Conservation (phyloP, 2,329 filamentous ascomycete species). For the Ophiosphaerella herpotricha region DNA sequence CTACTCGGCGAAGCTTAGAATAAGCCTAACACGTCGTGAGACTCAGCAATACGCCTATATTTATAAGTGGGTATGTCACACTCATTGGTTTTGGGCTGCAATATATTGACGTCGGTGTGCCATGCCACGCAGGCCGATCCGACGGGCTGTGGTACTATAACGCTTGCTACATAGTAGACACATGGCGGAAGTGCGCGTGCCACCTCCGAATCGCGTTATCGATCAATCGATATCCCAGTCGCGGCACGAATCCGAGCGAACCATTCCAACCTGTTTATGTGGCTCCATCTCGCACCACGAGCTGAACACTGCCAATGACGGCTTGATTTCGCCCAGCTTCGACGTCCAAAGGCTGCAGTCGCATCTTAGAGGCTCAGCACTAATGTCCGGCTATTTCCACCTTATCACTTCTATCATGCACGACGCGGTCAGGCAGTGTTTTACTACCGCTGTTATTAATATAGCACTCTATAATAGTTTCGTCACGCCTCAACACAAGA, state of each 20-base stretch:
- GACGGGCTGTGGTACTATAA: too few species aligned
- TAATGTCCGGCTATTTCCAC: background rate
- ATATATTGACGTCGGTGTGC: background rate
- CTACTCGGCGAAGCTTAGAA: background rate
- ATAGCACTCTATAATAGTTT: background rate
- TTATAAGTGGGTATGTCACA: background rate
- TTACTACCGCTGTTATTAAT: background rate
- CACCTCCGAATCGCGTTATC: background rate
- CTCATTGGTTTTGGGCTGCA: constrained; percentile 1
- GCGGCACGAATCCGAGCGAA: background rate
- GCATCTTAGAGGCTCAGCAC: too few species aligned
- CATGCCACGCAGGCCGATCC: too few species aligned
- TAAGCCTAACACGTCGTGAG: background rate
- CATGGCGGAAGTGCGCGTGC: too few species aligned
- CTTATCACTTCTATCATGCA: background rate
- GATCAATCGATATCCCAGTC: background rate
- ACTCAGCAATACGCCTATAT: background rate
- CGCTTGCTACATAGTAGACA: too few species aligned
- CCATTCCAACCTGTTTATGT: background rate
- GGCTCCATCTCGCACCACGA: background rate
- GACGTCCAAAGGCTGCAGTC: too few species aligned
- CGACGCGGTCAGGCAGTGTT: background rate
- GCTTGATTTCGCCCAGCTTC: too few species aligned
- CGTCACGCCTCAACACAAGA: background rate
- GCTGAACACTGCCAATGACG: background rate